Percentiles rank a stretch among this genome's conserved stretches.
These are phyloP conservation scores for Hemerocallis citrina DNA, from an alignment of 106 monocot species.

Conservation along the genomic window DNA sequence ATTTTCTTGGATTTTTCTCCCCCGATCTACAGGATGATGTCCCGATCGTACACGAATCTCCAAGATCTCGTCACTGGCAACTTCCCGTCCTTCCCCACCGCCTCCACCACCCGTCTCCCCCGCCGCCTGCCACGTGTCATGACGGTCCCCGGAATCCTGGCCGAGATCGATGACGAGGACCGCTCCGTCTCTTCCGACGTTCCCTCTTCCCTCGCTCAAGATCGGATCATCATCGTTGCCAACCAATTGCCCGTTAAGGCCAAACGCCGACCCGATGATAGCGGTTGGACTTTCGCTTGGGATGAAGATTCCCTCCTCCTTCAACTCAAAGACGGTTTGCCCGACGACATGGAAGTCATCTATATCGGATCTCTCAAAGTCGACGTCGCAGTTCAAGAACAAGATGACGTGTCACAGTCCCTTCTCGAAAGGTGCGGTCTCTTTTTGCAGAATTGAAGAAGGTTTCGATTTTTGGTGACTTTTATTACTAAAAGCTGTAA, in stretches of 20 bases:
- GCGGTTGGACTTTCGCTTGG: slow-evolving; percentile 71
- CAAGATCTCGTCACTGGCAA: slow-evolving; percentile 12
- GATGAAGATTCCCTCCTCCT: slow-evolving; percentile 83
- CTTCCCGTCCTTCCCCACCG: slow-evolving; percentile 1
- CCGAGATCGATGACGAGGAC: slow-evolving; percentile 6
- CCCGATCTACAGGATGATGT: slow-evolving; percentile 2
- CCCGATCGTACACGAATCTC: slow-evolving; percentile 16
- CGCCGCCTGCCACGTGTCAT: slow-evolving; percentile 4
- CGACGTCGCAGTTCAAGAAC: slow-evolving; percentile 26
- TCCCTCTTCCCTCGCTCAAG: slow-evolving; percentile 50
- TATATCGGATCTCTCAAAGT: slow-evolving; percentile 43
- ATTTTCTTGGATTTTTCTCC: too few species aligned
- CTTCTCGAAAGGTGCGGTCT: slow-evolving; percentile 43
- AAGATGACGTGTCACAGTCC: slow-evolving; percentile 39
- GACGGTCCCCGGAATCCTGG: slow-evolving; percentile 4
- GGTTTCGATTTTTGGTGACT: too few species aligned
- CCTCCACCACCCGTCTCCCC: not conserved
- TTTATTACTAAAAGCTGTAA: too few species aligned
- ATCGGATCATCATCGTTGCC: slow-evolving; percentile 69
- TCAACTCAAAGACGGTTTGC: slow-evolving; percentile 78
- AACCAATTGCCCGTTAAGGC: slow-evolving; percentile 65
- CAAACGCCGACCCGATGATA: slow-evolving; percentile 41
- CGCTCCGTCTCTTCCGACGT: slow-evolving; percentile 36
- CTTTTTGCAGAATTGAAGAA: too few species aligned
- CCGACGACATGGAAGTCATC: slow-evolving; percentile 80